Evolutionary conservation across 1,284 basidiomycete species (phyloP), one percentile per base, ranked within the genome.

Genomic region (Pseudozyma tsukubaensis): DNA sequence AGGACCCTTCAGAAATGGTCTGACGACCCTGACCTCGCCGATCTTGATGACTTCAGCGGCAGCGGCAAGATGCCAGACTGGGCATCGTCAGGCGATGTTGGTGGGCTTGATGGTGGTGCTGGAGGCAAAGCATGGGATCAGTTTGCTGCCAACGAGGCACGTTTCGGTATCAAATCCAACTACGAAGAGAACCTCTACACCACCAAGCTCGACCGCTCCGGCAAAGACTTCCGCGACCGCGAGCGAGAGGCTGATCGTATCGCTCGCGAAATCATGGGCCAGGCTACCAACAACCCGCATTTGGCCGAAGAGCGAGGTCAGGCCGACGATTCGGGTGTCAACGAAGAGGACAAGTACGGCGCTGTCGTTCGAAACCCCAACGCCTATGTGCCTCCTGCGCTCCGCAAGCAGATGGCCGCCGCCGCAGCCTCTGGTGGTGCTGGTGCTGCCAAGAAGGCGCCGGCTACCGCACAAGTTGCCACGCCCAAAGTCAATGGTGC

Each of bases 341-440:
- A 96, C 83, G 96, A 99, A 86, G 97, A 98, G 86, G 94, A 97
- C 87, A 95, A 94, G 93, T 98, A 95, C 85, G 92, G 93, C 67
- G 94, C 94, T 37, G 96, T 99, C 42, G 91, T 93, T 50, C 92
- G 96, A 62, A 89, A 90, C 49, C 89, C 91, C 19, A 92, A 92
- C 80, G 95, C 96, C 32, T 98, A 99, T 82, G 90, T 98, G 42
- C 95, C 96, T 45, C 94, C 94, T 12, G 92, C 91, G 61, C 92
- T 93, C 34, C 89, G 89, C 70, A 82, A 84, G 4, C 80, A 81
- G 43, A 78, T 83, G 35, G 79, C 72, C 37, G 73, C 76, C 2
- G 68, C 77, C 51, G 71, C 69, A n/a, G n/a, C n/a, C n/a, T n/a
- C n/a, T n/a, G n/a, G n/a, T n/a, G n/a, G n/a, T n/a, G 68, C 51